phyloP scores from a whole-genome alignment of 2,329 filamentous ascomycete species.

The Cladosporium colombiae region DNA sequence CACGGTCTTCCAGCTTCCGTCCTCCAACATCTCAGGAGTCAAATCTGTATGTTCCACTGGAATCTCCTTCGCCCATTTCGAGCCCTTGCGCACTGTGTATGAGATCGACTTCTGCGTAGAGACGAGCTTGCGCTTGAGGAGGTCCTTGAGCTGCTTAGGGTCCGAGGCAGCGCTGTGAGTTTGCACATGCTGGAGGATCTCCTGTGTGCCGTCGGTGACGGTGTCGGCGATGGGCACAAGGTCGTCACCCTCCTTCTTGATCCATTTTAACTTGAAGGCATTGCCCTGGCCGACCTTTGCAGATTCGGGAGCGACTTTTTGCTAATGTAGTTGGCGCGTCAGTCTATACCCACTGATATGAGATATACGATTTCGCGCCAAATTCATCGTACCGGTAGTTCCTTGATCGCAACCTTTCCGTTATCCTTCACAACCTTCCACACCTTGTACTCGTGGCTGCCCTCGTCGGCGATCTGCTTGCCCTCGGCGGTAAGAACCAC shows the following conservation, averaged over 20 bases:
- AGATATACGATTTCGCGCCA: not conserved
- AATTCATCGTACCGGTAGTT: constrained; percentile 43
- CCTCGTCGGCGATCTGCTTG: constrained; percentile 65
- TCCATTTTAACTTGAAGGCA: constrained; percentile 77
- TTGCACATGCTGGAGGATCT: constrained; percentile 73
- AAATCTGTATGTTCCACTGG: constrained; percentile 92
- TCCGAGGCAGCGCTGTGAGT: constrained; percentile 69
- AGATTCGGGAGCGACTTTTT: constrained; percentile 69
- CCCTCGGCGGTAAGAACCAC: constrained; percentile 76
- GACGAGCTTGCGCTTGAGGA: constrained; percentile 91
- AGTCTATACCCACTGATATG: not conserved
- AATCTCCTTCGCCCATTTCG: constrained; percentile 86
- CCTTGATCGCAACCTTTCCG: constrained; percentile 49
- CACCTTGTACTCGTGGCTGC: constrained; percentile 54
- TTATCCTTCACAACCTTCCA: constrained; percentile 50
- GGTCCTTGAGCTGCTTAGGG: constrained; percentile 72
- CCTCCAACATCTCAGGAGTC: constrained; percentile 87
- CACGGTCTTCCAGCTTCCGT: constrained; percentile 87
- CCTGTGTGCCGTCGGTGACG: constrained; percentile 76
- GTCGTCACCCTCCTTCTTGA: constrained; percentile 61
- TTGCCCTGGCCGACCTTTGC: constrained; percentile 90
- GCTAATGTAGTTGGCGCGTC: constrained; percentile 39
- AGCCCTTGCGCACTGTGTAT: constrained; percentile 81
- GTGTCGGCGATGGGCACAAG: constrained; percentile 63
- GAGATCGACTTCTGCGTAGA: constrained; percentile 79